Evolutionary conservation across 1,284 basidiomycete species (phyloP).

Genomic region (Xerocomus cyaneibrunnescens): DNA sequence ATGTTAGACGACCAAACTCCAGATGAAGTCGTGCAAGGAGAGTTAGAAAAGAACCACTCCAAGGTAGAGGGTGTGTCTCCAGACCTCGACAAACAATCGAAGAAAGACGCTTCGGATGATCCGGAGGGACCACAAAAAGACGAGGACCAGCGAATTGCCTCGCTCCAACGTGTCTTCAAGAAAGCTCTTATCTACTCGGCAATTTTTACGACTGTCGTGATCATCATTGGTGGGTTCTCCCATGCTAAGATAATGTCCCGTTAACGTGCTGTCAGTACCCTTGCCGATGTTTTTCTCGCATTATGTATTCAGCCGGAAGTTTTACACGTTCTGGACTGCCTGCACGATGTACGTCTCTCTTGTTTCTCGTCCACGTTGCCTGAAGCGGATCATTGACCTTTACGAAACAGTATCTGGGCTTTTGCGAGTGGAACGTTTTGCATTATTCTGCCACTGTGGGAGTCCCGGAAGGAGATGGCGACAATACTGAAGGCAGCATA

Average conservation of each 20-base stretch:
- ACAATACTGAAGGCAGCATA: slow-evolving; percentile 30
- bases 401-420: slow-evolving; percentile 41
- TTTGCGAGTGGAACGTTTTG: slow-evolving; percentile 47
- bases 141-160: slow-evolving; percentile 18
- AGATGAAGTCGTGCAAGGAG: neutral
- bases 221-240: slow-evolving; percentile 41
- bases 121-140: slow-evolving; percentile 4
- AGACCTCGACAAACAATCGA: slow-evolving; percentile 10
- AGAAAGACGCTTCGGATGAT: slow-evolving; percentile 16
- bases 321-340: slow-evolving; percentile 52
- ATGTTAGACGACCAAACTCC: slow-evolving; percentile 29
- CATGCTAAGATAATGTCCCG: neutral
- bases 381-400: slow-evolving; percentile 2
- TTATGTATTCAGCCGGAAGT: too few species aligned
- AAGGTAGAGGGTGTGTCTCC: slow-evolving; percentile 3
- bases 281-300: slow-evolving; percentile 54
- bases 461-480: slow-evolving; percentile 42
- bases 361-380: neutral
- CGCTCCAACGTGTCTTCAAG: slow-evolving; percentile 40
- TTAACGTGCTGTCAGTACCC: slow-evolving; percentile 38
- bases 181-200: too few species aligned
- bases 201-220: slow-evolving; percentile 40
- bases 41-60: neutral
- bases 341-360: slow-evolving; percentile 41
- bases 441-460: too few species aligned